These are phyloP conservation scores for Eucalyptus leucophloia DNA, from an alignment of 345 rosid genomes.

Conservation along the genomic window DNA sequence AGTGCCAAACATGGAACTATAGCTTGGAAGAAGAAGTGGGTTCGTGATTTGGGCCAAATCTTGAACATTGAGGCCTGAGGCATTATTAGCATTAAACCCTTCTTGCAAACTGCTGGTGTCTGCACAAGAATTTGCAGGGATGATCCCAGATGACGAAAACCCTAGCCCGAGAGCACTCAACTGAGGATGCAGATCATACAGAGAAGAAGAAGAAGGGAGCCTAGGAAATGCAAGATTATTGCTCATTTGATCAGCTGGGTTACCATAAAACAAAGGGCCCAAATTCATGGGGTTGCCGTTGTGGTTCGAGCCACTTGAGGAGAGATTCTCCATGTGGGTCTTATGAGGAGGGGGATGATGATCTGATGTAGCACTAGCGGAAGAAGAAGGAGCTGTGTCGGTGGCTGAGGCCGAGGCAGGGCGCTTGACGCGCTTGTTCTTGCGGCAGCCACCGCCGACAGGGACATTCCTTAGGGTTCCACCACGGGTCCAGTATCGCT, in stretches of 20 bases:
- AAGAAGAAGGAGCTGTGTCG: background rate
- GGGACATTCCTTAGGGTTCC: conserved; percentile 67
- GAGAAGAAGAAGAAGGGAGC: conserved; percentile 24
- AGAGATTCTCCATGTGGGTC: conserved; percentile 4
- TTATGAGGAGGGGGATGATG: conserved; percentile 11
- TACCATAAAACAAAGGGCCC: conserved; percentile 53
- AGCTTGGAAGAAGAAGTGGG: background rate
- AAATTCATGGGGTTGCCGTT: background rate
- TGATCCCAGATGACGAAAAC: conserved; percentile 33
- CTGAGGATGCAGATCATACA: conserved; percentile 34
- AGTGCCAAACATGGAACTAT: background rate
- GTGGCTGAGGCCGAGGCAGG: conserved; percentile 4
- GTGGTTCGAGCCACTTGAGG: background rate
- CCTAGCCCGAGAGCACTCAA: conserved; percentile 48
- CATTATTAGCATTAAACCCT: conserved; percentile 6
- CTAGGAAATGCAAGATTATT: conserved; percentile 26
- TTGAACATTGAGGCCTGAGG: background rate
- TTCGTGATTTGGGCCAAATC: background rate
- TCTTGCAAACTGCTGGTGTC: background rate
- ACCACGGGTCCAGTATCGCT: conserved; percentile 67
- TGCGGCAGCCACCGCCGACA: conserved; percentile 57
- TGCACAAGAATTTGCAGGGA: background rate
- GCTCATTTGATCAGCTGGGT: conserved; percentile 21
- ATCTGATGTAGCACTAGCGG: background rate
- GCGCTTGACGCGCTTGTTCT: conserved; percentile 32